Percentiles rank a stretch among this genome's conserved stretches.
phyloP scores from a whole-genome alignment of 768 basidiomycete genomes.

The Leccinum truebloodii region DNA sequence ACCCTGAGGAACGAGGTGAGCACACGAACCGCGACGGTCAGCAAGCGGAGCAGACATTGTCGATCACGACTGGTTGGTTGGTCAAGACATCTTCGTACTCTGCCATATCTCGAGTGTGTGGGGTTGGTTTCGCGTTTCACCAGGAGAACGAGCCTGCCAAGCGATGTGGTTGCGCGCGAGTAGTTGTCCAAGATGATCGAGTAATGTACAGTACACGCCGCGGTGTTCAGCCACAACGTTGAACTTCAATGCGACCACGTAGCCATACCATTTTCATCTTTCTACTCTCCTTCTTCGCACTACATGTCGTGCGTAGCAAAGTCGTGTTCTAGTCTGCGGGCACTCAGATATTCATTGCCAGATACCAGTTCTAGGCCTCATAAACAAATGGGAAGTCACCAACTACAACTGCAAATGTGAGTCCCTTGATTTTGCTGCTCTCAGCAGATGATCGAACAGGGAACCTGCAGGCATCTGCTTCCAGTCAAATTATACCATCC shows the following conservation, averaged over 20 bases:
- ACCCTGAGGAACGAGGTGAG: slow-evolving; percentile 58
- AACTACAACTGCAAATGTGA: slow-evolving; percentile 83
- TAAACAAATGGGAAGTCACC: slow-evolving; percentile 86
- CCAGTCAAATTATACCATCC: slow-evolving; percentile 80
- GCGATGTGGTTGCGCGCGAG: slow-evolving; percentile 9
- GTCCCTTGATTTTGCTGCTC: slow-evolving; percentile 13
- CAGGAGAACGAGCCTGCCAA: not conserved
- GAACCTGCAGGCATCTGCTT: slow-evolving; percentile 81
- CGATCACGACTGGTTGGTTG: slow-evolving; percentile 98
- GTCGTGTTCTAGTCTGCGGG: not conserved
- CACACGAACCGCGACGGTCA: slow-evolving; percentile 26
- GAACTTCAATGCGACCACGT: slow-evolving; percentile 18
- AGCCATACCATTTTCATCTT: slow-evolving; percentile 13
- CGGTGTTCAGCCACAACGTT: slow-evolving; percentile 20
- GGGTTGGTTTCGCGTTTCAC: slow-evolving; percentile 8
- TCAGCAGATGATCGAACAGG: slow-evolving; percentile 6
- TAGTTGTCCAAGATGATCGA: not conserved
- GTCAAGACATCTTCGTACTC: slow-evolving; percentile 94
- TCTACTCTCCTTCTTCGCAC: slow-evolving; percentile 19
- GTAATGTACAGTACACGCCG: not conserved
- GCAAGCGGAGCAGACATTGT: slow-evolving; percentile 68
- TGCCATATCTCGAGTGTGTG: slow-evolving; percentile 50
- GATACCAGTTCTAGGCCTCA: slow-evolving; percentile 42
- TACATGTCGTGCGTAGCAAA: slow-evolving; percentile 30
- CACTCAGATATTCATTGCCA: slow-evolving; percentile 25